Base-by-base conservation (phyloP, 202 grass and related monocot genomes). In the Carex arenaria region DNA sequence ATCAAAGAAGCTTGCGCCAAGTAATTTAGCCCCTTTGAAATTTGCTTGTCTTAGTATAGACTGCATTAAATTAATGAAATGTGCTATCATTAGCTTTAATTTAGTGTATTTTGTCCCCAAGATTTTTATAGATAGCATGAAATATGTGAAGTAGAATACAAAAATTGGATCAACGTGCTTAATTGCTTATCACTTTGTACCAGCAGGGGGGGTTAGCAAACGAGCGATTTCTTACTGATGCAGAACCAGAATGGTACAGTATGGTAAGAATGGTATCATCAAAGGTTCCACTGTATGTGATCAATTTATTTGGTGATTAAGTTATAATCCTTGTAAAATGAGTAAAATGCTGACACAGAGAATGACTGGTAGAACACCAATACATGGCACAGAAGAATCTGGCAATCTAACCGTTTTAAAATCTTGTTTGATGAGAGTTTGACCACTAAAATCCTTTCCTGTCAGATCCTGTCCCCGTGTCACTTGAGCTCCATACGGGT, bases 1-100 rank as follows among this genome's bases (percentile, higher is more conserved):
- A 23, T 97, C 92, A n/a, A 97, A 97, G 89, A 97, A 97, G 64
- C 94, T 97, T 1, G 94, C 92, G 20, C 94, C 94, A 3, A 97
- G 87, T 69, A 97, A 75, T 32, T 93, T 97, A 0, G 94, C 85
- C 5, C 92, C 94, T 87, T 91, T 97, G 87, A 97, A 97, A 85
- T 91, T 97, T 6, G 89, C 90, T 65, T 94, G 94, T 72, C 94
- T 89, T 83, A 97, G 79, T 67, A 97, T 91, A 1, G 89, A 93
- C 94, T 97, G 55, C 82, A 89, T 32, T 62, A 7, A 75, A 26
- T 26, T 26, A 26, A 56, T 10, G 1, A 80, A 63, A 7, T 4
- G 3, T 53, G n/a, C n/a, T n/a, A n/a, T n/a, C n/a, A n/a, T n/a
- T n/a, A n/a, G 51, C 19, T 22, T 72, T 49, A 72, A 2, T 72